Base-by-base conservation (phyloP, 805 yeast species). In the Metschnikowia reukaufii region DNA sequence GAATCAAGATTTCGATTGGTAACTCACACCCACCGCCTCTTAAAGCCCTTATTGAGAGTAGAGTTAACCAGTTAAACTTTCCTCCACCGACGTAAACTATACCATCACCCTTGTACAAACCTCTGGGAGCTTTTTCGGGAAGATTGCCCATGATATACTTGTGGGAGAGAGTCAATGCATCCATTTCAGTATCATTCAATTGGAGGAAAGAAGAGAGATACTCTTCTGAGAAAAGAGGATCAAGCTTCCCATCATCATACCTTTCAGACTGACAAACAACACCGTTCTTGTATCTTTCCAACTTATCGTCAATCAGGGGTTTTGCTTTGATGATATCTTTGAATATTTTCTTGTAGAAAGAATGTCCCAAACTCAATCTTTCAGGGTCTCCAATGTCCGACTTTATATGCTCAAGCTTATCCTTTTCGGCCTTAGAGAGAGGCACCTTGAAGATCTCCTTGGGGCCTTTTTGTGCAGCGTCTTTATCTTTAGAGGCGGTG, bases 1-100 rank as follows among this genome's bases (percentile, higher is more conserved):
- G 95, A 53, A 90, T 80, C 54, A 88, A 76, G 8, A 90, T 86
- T 70, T 90, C 97, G 17, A 90, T 81, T 0, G 97, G 96, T 31
- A 85, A 65, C 12, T 73, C 74, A 2, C 86, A 81, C 2, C 92
- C 89, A 6, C 77, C 69, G 33, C 81, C 78, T 58, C 96, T 71
- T 42, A 89, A 64, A 50, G 83, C 75, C 56, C 78, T 78, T 45
- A 88, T 76, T 8, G 88, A 80, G 19, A 86, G 68, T 33, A 86
- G 66, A 4, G 88, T 80, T 56, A 84, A 73, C 77, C 92, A 84
- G 51, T 86, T 81, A 64, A 81, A 86, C 55, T 78, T 78, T 3
- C 91, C 94, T 36, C 96, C 96, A 30, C 92, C 95, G 23, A 87
- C 90, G 57, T 74, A 82, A 21, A 79, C 92, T 16, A 84, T 73